Base-by-base conservation (phyloP, 1,284 basidiomycete species). In the Ceratobasidium sp. region DNA sequence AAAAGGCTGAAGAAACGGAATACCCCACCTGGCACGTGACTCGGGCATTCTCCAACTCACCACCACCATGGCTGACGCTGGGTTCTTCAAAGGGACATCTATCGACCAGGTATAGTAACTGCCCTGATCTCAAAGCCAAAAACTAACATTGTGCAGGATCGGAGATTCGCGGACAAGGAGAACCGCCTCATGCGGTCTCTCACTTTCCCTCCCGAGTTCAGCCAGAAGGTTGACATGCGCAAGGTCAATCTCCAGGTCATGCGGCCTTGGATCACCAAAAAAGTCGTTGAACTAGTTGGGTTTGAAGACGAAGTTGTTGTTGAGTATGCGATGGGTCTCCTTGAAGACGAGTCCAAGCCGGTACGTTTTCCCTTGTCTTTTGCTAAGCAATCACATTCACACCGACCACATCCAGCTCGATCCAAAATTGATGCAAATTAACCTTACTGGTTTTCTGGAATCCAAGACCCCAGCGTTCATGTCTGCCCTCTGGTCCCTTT, bases 231-330 rank as follows among this genome's bases (percentile, higher is more conserved):
- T 64, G 96, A 98, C 81, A 92, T 97, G 88, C 87, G 92, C 65
- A 97, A 97, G 84, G 95, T 98, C 73, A 97, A 97, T 80, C 79
- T 95, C 74, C 85, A 86, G 36, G 93, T 96, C 76, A 92, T 98
- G 78, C 85, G 93, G 71, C 94, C 95, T 1, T 99, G 97, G 97
- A 91, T 98, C 73, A 90, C 93, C 3, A 93, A 93, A 82, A 93
- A 94, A 79, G 89, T 97, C 71, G 88, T 92, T 3, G 92, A 96
- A 77, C 86, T 98, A 26, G 88, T 97, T 45, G 94, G 95, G 4
- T 90, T 98, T 62, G 97, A 99, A 79, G 97, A 99, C 80, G 97
- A 99, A 78, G 92, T 99, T 45, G 92, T 99, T 34, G 90, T 97
- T 30, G 97, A 98, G 80, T 98, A 97, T 79, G 94, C 94, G 18